Conservation (phyloP, 2,329 filamentous ascomycete genomes). For the Neoarthrinium moseri region DNA sequence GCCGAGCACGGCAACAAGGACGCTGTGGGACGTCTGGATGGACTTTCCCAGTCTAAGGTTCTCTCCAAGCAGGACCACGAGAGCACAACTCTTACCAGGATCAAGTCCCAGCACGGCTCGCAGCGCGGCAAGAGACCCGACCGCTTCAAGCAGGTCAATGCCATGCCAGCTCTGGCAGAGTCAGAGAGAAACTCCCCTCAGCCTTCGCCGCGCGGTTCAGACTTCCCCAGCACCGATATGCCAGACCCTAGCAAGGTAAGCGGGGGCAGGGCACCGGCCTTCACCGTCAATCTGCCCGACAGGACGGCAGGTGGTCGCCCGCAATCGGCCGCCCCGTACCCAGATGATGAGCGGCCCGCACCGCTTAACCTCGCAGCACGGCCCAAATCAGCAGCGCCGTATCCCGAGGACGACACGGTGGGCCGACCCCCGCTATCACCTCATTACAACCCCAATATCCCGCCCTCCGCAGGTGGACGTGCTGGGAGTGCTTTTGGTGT, state of each 20-base stretch:
- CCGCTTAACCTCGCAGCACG: constrained; percentile 38
- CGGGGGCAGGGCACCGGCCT: constrained; percentile 43
- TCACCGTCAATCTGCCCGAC: constrained; percentile 51
- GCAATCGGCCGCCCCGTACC: constrained; percentile 66
- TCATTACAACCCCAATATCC: constrained; percentile 46
- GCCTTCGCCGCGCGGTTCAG: constrained; percentile 38
- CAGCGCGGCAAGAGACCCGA: constrained; percentile 62
- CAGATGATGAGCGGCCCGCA: constrained; percentile 62
- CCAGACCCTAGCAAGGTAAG: constrained; percentile 41
- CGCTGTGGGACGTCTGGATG: constrained; percentile 77
- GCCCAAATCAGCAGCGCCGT: constrained; percentile 48
- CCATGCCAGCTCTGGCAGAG: constrained; percentile 52
- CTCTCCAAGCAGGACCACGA: constrained; percentile 91
- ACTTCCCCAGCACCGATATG: constrained; percentile 42
- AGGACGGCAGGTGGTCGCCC: too few species aligned
- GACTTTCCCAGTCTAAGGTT: constrained; percentile 77
- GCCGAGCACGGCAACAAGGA: constrained; percentile 91
- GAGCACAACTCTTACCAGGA: constrained; percentile 81
- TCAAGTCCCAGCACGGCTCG: constrained; percentile 78
- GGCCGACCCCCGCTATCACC: constrained; percentile 31
- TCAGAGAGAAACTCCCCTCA: constrained; percentile 31
- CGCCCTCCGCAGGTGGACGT: constrained; percentile 49
- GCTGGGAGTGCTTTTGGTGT: constrained; percentile 54
- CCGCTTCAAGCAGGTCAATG: constrained; percentile 50
- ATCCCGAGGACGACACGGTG: constrained; percentile 50